Evolutionary conservation across 495 filamentous ascomycete species (phyloP), one percentile per base, ranked within the genome.

Genomic region (Jackrogersella multiformis): DNA sequence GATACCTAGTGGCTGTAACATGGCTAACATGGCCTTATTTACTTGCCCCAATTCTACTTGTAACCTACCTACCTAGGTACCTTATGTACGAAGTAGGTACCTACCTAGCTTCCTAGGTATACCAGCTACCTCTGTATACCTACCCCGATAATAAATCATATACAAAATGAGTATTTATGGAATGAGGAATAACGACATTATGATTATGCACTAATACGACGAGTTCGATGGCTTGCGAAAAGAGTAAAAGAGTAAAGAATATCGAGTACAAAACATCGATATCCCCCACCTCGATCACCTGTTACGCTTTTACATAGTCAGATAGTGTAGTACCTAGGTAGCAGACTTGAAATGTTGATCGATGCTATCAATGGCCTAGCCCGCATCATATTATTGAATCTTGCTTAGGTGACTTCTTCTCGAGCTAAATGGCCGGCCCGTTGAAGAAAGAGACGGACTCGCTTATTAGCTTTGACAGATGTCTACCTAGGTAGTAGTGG

Each of bases 401-500:
- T 49, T 56, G 10, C 39, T 60, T 32, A 20, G 56, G 5, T 54
- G 30, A 38, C 35, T 41, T 63, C 54, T 32, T 57, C 32, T 8
- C 13, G 32, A 68, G 51, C 65, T 68, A 68, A 62, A 52, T 56
- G 52, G 24, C 57, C 53, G 53, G 53, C 45, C 64, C 64, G 64
- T 53, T 62, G 56, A 56, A 56, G 52, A 63, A 62, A 57, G 24
- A 15, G 20, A 52, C 58, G 53, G 65, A 39, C 58, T 62, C 32
- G 45, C 58, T 62, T 68, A n/a, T n/a, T n/a, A n/a, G n/a, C n/a
- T n/a, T n/a, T n/a, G n/a, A n/a, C n/a, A n/a, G n/a, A n/a, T n/a
- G n/a, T n/a, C n/a, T n/a, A n/a, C n/a, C n/a, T n/a, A n/a, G n/a
- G n/a, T 62, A 36, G 16, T 12, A 34, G 42, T 36, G 41, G 34